Percentiles rank a stretch among this genome's conserved stretches.
Conservation (phyloP, 768 basidiomycete genomes). For the Panus rudis region DNA sequence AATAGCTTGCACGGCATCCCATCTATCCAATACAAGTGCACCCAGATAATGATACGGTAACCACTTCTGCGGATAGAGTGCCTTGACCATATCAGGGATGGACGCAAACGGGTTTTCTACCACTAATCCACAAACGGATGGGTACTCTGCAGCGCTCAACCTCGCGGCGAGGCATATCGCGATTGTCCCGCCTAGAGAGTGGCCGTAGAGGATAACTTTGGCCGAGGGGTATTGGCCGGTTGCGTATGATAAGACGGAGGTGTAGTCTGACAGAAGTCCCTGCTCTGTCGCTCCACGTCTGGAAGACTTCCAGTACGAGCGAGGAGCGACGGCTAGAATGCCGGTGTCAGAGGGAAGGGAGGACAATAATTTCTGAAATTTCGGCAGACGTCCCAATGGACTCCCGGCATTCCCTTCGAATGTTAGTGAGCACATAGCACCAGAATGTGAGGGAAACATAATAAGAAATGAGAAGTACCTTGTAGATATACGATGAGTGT, state of each 20-base stretch:
- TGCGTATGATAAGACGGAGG: constrained; percentile 25
- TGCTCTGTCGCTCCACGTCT: constrained; percentile 30
- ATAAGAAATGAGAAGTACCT: constrained; percentile 19
- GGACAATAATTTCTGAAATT: constrained; percentile 30
- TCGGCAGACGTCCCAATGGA: constrained; percentile 37
- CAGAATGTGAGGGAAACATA: neutral
- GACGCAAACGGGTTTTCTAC: constrained; percentile 46
- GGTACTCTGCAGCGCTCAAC: constrained; percentile 2
- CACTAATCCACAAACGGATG: constrained; percentile 30
- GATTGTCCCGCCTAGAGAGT: constrained; percentile 42
- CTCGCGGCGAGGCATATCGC: constrained; percentile 33
- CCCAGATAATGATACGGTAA: constrained; percentile 44
- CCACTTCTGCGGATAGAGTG: constrained; percentile 41
- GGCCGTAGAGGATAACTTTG: constrained; percentile 35
- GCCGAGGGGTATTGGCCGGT: constrained; percentile 26
- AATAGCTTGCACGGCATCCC: constrained; percentile 36
- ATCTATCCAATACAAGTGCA: constrained; percentile 36
- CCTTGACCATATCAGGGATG: constrained; percentile 38
- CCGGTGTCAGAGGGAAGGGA: constrained; percentile 11
- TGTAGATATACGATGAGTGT: constrained; percentile 30
- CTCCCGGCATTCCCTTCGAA: constrained; percentile 43
- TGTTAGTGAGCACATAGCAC: neutral
- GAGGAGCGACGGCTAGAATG: constrained; percentile 37
- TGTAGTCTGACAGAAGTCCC: constrained; percentile 36
- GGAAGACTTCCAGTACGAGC: constrained; percentile 45